phyloP scores from a whole-genome alignment of 2,329 filamentous ascomycete species.

The Orbilia blumenaviensis region DNA sequence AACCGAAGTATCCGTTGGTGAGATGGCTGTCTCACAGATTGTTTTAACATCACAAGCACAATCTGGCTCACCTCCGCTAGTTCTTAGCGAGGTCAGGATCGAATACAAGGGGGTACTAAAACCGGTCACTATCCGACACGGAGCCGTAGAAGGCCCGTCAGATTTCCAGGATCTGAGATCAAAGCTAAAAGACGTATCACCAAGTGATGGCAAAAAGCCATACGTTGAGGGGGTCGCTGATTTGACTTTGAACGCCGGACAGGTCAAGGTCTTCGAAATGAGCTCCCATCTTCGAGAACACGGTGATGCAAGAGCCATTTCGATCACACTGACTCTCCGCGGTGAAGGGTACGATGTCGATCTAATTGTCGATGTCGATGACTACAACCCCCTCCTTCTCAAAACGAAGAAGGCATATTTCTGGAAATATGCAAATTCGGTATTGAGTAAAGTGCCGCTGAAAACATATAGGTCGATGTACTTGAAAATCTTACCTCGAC shows the following conservation, averaged over 20 bases:
- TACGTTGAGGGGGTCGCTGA: slow-evolving; percentile 61
- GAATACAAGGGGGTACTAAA: slow-evolving; percentile 70
- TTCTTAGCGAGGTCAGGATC: slow-evolving; percentile 66
- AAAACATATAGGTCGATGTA: slow-evolving; percentile 48
- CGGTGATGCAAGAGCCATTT: slow-evolving; percentile 75
- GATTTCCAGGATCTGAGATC: slow-evolving; percentile 46
- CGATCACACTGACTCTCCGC: slow-evolving; percentile 56
- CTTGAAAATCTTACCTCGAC: slow-evolving; percentile 87
- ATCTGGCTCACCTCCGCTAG: slow-evolving; percentile 65
- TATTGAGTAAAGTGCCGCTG: slow-evolving; percentile 37
- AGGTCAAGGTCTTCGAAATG: slow-evolving; percentile 76
- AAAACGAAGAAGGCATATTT: slow-evolving; percentile 39
- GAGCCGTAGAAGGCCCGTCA: slow-evolving; percentile 44
- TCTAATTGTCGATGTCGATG: slow-evolving; percentile 39
- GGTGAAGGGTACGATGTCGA: slow-evolving; percentile 48
- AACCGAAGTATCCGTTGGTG: slow-evolving; percentile 71
- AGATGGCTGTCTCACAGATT: slow-evolving; percentile 69
- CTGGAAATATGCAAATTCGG: slow-evolving; percentile 31
- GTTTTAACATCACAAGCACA: slow-evolving; percentile 69
- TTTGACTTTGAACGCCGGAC: slow-evolving; percentile 72
- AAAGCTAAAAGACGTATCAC: slow-evolving; percentile 42
- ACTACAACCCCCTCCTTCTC: slow-evolving; percentile 43
- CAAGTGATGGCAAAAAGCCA: slow-evolving; percentile 54
- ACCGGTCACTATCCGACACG: slow-evolving; percentile 65
- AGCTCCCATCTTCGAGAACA: slow-evolving; percentile 79